phyloP scores from a whole-genome alignment of 352 stramenopile species.

The Elongisporangium undulatum region DNA sequence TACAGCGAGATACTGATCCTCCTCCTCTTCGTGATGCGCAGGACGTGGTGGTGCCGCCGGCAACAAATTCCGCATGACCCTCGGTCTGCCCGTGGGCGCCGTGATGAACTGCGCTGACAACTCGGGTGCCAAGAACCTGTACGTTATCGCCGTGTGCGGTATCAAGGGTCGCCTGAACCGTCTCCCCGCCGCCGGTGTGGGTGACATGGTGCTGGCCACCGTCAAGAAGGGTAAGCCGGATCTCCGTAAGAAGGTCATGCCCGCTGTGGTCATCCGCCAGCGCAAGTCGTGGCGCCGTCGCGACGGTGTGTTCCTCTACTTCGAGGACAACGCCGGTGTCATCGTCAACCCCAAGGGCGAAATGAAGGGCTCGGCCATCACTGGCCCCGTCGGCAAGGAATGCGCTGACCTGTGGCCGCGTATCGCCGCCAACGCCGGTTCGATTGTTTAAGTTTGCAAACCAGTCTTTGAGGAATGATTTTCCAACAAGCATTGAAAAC shows the following conservation, averaged over 20 bases:
- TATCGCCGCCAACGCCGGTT: conserved; percentile 99
- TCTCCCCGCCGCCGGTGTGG: conserved; percentile 97
- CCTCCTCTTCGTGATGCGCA: conserved; percentile 15
- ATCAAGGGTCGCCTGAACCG: conserved; percentile 99
- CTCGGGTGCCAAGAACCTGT: conserved; percentile 99
- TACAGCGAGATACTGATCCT: neutral
- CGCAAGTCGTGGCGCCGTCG: conserved; percentile 99
- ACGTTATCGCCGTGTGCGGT: conserved; percentile 99
- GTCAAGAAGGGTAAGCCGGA: conserved; percentile 99
- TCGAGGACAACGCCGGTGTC: conserved; percentile 99
- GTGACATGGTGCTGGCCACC: conserved; percentile 99
- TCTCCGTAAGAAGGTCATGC: conserved; percentile 99
- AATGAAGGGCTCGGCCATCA: conserved; percentile 99
- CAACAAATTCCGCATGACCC: conserved; percentile 99
- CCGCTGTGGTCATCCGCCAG: conserved; percentile 98
- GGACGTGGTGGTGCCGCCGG: conserved; percentile 95
- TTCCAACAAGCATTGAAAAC: neutral
- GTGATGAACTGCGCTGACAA: conserved; percentile 99
- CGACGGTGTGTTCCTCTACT: conserved; percentile 99
- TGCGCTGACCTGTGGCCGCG: conserved; percentile 99
- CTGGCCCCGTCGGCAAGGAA: conserved; percentile 99
- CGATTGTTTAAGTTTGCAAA: conserved; percentile 94
- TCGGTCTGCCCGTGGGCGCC: conserved; percentile 97
- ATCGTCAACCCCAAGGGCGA: conserved; percentile 99
- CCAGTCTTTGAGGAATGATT: neutral